Evolutionary conservation across 2,329 filamentous ascomycete species (phyloP), one percentile per base, ranked within the genome.

Genomic region (Mariannaea sp.): DNA sequence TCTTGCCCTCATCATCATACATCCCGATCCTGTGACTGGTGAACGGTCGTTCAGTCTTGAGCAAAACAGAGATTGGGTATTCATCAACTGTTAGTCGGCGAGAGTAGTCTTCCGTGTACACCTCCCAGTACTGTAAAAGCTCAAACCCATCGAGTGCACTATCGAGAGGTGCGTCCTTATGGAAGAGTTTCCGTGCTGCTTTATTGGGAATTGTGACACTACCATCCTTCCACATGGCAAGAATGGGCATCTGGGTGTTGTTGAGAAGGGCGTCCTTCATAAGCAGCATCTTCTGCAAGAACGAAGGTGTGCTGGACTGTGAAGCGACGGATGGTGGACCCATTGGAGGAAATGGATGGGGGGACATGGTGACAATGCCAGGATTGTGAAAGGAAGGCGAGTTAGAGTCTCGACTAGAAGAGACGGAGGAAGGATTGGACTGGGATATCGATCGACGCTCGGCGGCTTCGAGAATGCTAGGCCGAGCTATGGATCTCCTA

Each of bases 211-310:
- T 85, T 0, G 83, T 85, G 40, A 91, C 84, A 41, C 83, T 87
- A 47, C 87, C 84, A 59, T 93, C 89, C 65, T 86, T 88, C 89
- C 89, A 92, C 84, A 92, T 89, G 19, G 87, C 86, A 38, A 92
- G 75, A 17, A 90, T 86, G 0, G 89, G 89, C 66, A 90, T 85
- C 56, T 84, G 81, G 20, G 89, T 89, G 32, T 85, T 89, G 65
- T 91, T 88, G 6, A 93, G 74, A 16, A 92, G 77, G 1, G 88
- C 88, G 66, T 92, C 88, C 69, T 92, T 92, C 75, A 93, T 83
- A 44, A 86, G 77, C 7, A 82, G 84, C 49, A 89, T 83, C 67
- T 92, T 93, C 62, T 89, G 85, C 19, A 91, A 78, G 10, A 88
- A 76, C 0, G 87, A 87, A 0, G 87, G 84, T 2, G 82, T 77